A percentile compares a stretch with the other conserved stretches of the same genome.
Evolutionary conservation across 371 early-diverging fungal genomes (phyloP).

Genomic region (Mortierella polycephala): DNA sequence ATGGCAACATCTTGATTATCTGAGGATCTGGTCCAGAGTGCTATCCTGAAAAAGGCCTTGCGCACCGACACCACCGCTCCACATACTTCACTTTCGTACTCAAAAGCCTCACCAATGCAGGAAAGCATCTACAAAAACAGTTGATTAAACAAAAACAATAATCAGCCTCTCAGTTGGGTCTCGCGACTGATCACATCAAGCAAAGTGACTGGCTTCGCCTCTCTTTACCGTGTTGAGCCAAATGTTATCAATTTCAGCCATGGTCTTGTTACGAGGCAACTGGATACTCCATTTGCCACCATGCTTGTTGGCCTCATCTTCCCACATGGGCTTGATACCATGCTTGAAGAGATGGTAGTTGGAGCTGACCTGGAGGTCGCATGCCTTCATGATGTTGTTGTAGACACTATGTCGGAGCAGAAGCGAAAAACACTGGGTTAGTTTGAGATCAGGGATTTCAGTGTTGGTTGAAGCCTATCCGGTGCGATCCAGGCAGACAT

Average conservation of each 20-base stretch:
- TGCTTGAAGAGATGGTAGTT: slow-evolving; percentile 98
- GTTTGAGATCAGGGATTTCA: not conserved
- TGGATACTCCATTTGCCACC: slow-evolving; percentile 98
- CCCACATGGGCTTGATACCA: slow-evolving; percentile 99
- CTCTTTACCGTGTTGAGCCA: slow-evolving; percentile 88
- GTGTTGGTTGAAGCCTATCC: not conserved
- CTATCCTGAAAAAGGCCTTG: slow-evolving; percentile 82
- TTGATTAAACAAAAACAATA: too few species aligned
- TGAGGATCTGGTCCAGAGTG: slow-evolving; percentile 90
- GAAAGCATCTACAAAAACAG: slow-evolving; percentile 74
- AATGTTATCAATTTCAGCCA: slow-evolving; percentile 79
- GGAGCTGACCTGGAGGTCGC: slow-evolving; percentile 82
- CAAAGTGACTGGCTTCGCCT: slow-evolving; percentile 3
- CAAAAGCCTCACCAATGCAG: slow-evolving; percentile 91
- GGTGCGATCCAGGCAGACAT: too few species aligned
- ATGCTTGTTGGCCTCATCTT: slow-evolving; percentile 94
- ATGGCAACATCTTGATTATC: slow-evolving; percentile 71
- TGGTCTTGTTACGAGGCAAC: slow-evolving; percentile 78
- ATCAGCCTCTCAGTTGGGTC: too few species aligned
- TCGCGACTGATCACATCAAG: too few species aligned
- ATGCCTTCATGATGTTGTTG: slow-evolving; percentile 89
- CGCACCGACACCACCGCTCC: slow-evolving; percentile 93
- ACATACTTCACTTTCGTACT: slow-evolving; percentile 85
- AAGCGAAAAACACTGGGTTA: slow-evolving; percentile 6
- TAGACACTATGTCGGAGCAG: slow-evolving; percentile 69